Conservation (phyloP, 1,139 yeast genomes). For the Williopsis jadinii region DNA sequence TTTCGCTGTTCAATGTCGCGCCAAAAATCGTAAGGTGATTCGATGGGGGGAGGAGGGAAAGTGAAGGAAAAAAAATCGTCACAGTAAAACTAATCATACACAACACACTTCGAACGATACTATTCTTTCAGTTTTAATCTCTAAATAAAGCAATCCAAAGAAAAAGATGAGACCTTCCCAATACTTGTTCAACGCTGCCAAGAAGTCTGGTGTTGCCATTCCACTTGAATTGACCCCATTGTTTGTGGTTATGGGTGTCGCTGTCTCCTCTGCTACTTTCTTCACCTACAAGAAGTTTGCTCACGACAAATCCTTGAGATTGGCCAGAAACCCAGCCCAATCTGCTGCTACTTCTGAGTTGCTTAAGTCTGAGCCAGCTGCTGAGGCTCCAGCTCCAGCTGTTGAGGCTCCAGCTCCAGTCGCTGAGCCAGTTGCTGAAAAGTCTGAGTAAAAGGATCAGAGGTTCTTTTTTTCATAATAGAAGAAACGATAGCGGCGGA, state of each 20-base stretch:
- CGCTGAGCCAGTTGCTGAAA: no score
- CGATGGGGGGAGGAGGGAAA: not conserved
- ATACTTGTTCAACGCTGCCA: conserved; percentile 44
- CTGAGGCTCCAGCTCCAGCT: no score
- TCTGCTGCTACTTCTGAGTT: conserved; percentile 47
- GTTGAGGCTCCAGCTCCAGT: no score
- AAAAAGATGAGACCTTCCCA: conserved; percentile 47
- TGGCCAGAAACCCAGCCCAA: conserved; percentile 56
- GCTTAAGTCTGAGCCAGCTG: conserved; percentile 13
- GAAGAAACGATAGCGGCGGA: no score
- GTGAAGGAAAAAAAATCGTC: not conserved
- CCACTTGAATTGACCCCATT: conserved; percentile 81
- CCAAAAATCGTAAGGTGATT: no score
- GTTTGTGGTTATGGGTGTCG: conserved; percentile 56
- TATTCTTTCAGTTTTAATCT: no score
- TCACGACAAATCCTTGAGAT: conserved; percentile 59
- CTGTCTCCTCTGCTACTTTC: conserved; percentile 55
- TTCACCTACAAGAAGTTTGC: conserved; percentile 71
- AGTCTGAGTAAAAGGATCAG: no score
- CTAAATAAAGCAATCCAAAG: no score
- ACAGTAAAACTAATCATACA: conserved; percentile 1
- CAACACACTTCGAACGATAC: conserved; percentile 2
- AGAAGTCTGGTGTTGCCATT: conserved; percentile 30
- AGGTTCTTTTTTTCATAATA: no score
- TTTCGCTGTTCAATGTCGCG: no score